Evolutionary conservation across 768 basidiomycete species (phyloP), one percentile per base, ranked within the genome.

Genomic region (Sporobolomyces pararoseus): DNA sequence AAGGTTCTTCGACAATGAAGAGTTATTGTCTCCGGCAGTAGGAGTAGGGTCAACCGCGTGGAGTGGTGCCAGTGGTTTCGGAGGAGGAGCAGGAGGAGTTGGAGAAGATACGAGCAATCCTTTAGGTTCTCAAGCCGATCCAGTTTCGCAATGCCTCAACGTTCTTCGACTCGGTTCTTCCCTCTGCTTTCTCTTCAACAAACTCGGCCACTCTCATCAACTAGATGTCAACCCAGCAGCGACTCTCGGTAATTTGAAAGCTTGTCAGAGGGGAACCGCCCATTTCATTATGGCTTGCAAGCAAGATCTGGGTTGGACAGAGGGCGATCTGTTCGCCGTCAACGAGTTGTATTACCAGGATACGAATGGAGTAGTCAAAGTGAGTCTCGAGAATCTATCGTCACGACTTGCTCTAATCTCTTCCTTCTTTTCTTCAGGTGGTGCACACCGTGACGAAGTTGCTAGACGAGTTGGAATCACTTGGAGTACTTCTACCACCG

Each of bases 121-220:
- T 89, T 88, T 50, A 7, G 32, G 35, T n/a, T 31, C 51, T 25
- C 69, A 70, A 37, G 47, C 64, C 2, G 93, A 97, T 81, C 91
- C 92, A 44, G 95, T 99, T 76, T 88, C 89, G 54, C 90, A 92
- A 79, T 86, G 97, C 58, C 95, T 94, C 88, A 90, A 91, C 78
- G 87, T 90, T 78, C 90, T 99, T 81, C 87, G 92, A 49, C 85
- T 92, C 42, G 96, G 96, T 67, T 87, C 91, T 55, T 88, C 93
- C 52, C 88, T 98, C 75, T 95, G 92, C 82, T 96, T 89, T 82
- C 87, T 99, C 76, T 95, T 91, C 84, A 95, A 99, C 81, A 87
- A 89, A 79, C 87, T 97, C 65, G 76, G 78, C 51, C 79, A 80
- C 46, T 54, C 62, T 7, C 44, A 83, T 82, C 63, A 80, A 80